Evolutionary conservation across 139 green algal genomes (phyloP), one percentile per base, ranked within the genome.

Genomic region (Chlamydomonas incerta): DNA sequence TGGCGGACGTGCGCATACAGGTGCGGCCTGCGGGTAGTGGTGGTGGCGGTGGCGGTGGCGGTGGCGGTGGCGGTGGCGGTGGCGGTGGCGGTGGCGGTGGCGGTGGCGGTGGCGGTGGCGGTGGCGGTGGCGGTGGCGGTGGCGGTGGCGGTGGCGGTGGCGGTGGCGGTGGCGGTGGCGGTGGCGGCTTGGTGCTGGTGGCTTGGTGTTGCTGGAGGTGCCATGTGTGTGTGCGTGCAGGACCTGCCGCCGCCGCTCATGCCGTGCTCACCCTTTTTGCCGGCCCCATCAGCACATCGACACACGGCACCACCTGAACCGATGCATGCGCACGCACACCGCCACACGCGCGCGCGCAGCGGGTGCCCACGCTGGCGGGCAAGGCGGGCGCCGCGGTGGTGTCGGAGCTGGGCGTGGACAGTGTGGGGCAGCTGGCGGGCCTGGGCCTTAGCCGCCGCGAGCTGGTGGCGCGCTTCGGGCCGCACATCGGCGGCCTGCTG

Each of bases 341-440:
- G 11, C 15, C 57, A 14, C 57, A 29, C 60, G 60, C 60, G 23
- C 18, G 31, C 37, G 18, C 37, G 21, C 77, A 83, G 77, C 50
- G 63, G 9, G 63, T 83, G 18, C 88, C 88, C 15, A 57, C 66
- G 29, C 83, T 89, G n/a, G 82, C 73, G 29, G 60, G 86, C 46
- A 91, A 92, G 62, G 74, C 87, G 29, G 90, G 93, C 17, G 71
- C 62, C n/a, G 66, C 60, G 0, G 87, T 95, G 46, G 66, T 83
- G 0, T 29, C 72, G 2, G 70, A 62, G 15, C 83, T 96, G 65
- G 85, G 80, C 8, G 81, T 89, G 8, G 28, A n/a, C 34, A 83
- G 31, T 10, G 93, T 95, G 57, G 86, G 84, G 0, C 72, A 92
- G 24, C 82, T 95, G 24, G 10, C 23, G 28, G n/a, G 50, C 0